Evolutionary conservation across 768 basidiomycete species (phyloP).

Genomic region (Calocera cornea): DNA sequence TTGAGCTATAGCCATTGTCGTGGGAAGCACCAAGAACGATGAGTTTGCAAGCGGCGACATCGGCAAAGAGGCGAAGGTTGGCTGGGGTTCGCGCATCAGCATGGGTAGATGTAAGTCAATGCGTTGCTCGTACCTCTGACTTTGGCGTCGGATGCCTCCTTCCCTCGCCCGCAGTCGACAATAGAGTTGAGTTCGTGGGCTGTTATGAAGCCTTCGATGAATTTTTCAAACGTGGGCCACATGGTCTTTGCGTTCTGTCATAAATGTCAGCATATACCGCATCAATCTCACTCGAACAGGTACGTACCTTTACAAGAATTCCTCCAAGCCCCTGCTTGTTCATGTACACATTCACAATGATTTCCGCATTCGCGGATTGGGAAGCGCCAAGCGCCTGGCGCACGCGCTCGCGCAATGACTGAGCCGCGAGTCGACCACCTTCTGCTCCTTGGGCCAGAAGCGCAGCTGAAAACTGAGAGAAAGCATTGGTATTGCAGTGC

Average conservation of each 20-base stretch:
- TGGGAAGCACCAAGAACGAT: background rate
- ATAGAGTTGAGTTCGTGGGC: background rate
- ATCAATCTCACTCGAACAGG: background rate
- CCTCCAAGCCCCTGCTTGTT: background rate
- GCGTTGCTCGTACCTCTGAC: background rate
- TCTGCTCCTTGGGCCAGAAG: background rate
- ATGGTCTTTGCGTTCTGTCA: background rate
- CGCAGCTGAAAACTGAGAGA: background rate
- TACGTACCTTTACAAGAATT: background rate
- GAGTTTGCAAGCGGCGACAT: background rate
- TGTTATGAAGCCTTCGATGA: background rate
- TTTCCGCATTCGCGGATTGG: background rate
- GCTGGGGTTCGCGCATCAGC: background rate
- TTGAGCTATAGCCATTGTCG: background rate
- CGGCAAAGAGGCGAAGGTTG: background rate
- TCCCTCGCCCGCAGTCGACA: background rate
- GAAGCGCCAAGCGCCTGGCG: background rate
- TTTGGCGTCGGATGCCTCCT: background rate
- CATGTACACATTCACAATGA: slow-evolving; percentile 1
- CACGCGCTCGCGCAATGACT: background rate
- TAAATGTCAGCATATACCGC: background rate
- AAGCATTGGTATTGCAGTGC: background rate
- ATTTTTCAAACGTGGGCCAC: background rate
- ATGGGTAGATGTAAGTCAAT: background rate
- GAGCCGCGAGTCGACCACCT: background rate